Evolutionary conservation across 2,329 filamentous ascomycete species (phyloP).

Genomic region (Fusarium longipes): DNA sequence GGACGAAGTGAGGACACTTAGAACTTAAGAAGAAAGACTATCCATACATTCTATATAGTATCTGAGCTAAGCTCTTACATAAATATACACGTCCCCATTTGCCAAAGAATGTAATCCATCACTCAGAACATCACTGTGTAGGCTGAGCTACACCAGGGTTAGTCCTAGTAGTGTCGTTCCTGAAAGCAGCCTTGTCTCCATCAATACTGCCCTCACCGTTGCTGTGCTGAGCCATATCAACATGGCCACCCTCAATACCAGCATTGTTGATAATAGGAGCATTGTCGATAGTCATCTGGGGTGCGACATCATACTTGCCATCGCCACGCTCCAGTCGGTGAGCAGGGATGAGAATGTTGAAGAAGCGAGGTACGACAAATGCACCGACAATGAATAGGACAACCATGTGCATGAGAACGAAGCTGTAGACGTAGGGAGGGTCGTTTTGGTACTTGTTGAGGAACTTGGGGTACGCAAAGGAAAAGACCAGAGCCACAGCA

Average conservation of each 20-base stretch:
- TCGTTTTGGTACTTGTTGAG: conserved; percentile 17
- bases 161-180: background rate
- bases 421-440: conserved; percentile 36
- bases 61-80: rapidly evolving
- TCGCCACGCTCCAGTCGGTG: conserved; percentile 29
- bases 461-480: conserved; percentile 57
- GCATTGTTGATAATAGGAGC: conserved; percentile 17
- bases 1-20: too few species aligned
- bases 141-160: background rate
- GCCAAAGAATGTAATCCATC: rapidly evolving
- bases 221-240: background rate
- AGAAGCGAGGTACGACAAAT: conserved; percentile 26
- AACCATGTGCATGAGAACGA: conserved; percentile 38
- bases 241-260: conserved; percentile 18
- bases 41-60: background rate
- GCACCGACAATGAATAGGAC: conserved; percentile 34
- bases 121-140: background rate
- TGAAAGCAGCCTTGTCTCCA: background rate
- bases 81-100: background rate
- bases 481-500: conserved; percentile 58
- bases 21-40: too few species aligned
- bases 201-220: conserved; percentile 25
- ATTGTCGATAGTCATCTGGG: conserved; percentile 33
- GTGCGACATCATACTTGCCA: conserved; percentile 36
- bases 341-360: conserved; percentile 25